Percentiles rank a stretch among this genome's conserved stretches.
phyloP scores from a whole-genome alignment of 176 grass and related monocot species.

The Oryza brachyantha region DNA sequence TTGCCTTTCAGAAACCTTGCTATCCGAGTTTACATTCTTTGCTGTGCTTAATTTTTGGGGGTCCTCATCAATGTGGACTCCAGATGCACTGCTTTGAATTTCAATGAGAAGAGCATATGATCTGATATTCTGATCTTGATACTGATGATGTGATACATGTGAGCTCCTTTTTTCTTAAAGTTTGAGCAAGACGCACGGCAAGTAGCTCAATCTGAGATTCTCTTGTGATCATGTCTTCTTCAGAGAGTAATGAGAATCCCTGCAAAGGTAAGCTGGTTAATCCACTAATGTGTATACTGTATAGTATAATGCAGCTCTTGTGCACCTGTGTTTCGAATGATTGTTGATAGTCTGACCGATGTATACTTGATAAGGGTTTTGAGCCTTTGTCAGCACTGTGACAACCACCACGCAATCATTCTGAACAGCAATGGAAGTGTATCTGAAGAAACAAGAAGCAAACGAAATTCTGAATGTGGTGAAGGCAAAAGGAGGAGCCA shows the following conservation, averaged over 20 bases:
- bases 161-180: background rate
- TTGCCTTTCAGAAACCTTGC: background rate
- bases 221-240: background rate
- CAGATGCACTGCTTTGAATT: background rate
- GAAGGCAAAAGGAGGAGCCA: background rate
- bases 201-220: background rate
- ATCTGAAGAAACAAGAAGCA: background rate
- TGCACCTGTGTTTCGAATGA: background rate
- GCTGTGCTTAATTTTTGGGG: background rate
- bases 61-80: background rate
- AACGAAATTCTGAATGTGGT: background rate
- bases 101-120: slow-evolving; percentile 2
- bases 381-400: background rate
- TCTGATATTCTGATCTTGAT: slow-evolving; percentile 17
- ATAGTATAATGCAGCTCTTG: background rate
- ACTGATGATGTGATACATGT: background rate
- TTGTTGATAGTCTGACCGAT: background rate
- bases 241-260: background rate
- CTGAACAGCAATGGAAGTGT: background rate
- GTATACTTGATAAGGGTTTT: background rate
- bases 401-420: background rate
- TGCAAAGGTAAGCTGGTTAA: background rate
- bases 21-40: slow-evolving; percentile 19
- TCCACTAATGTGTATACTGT: too few relatives aligned
- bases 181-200: background rate